Percentiles rank a stretch among this genome's conserved stretches.
Evolutionary conservation across 2,329 filamentous ascomycete genomes (phyloP).

Genomic region (Colletotrichum nymphaeae): DNA sequence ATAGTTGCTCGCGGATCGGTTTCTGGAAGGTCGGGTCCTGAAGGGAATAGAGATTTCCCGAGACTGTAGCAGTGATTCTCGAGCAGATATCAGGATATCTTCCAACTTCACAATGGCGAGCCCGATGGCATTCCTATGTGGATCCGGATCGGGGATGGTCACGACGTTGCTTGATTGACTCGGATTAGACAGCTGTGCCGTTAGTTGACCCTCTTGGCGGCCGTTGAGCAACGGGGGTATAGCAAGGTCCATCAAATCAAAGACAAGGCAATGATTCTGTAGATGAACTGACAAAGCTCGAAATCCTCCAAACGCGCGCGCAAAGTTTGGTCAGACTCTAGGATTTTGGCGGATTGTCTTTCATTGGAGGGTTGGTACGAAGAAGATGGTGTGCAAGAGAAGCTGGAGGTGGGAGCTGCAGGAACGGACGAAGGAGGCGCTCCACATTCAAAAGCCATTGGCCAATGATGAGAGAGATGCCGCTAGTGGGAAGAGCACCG

Average conservation of each 20-base stretch:
- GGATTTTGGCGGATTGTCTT: background rate
- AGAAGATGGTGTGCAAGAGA: background rate
- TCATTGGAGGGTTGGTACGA: background rate
- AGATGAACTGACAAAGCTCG: background rate
- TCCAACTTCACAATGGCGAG: constrained; percentile 65
- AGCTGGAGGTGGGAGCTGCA: background rate
- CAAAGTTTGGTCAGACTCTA: background rate
- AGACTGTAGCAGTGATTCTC: constrained; percentile 59
- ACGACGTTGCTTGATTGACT: constrained; percentile 20
- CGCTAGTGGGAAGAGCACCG: background rate
- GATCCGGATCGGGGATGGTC: constrained; percentile 9
- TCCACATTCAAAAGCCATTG: background rate
- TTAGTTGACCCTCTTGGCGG: constrained; percentile 25
- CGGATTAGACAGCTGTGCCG: constrained; percentile 3
- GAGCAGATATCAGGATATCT: constrained; percentile 61
- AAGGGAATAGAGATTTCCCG: constrained; percentile 61
- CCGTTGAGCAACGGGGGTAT: constrained; percentile 6
- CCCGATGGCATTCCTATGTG: constrained; percentile 35
- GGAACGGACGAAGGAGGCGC: background rate
- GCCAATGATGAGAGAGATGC: background rate
- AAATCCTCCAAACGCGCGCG: no score
- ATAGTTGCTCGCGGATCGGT: constrained; percentile 10
- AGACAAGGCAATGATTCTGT: background rate
- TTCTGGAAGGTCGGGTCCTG: constrained; percentile 44
- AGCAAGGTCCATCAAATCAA: constrained; percentile 26